phyloP scores from a whole-genome alignment of 1,139 yeast genomes.

The Magnusiomyces suaveolens region DNA sequence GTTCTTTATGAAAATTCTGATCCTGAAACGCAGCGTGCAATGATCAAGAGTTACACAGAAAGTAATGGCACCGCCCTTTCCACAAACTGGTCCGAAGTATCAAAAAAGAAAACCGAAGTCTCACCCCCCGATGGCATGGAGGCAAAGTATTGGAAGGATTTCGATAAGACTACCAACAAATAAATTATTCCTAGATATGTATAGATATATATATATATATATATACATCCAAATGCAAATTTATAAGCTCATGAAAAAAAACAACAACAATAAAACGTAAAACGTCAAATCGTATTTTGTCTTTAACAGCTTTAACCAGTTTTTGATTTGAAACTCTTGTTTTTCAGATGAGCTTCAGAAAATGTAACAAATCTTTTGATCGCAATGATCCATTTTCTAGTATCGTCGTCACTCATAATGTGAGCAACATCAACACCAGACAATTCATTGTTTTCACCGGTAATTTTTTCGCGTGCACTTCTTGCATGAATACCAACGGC shows the following conservation, averaged over 20 bases:
- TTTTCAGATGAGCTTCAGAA: constrained; percentile 31
- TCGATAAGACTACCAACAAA: neutral
- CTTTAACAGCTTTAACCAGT: neutral
- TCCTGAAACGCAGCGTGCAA: constrained; percentile 82
- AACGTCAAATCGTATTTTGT: no score
- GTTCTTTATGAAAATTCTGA: constrained; percentile 70
- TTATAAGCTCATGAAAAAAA: no score
- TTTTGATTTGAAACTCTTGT: constrained; percentile 1
- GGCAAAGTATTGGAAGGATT: constrained; percentile 31
- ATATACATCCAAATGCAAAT: no score
- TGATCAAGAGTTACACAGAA: constrained; percentile 94
- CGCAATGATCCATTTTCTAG: constrained; percentile 37
- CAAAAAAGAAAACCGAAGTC: constrained; percentile 53
- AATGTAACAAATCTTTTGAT: constrained; percentile 61
- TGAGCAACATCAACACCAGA: constrained; percentile 40
- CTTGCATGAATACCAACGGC: constrained; percentile 75
- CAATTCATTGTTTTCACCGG: constrained; percentile 25
- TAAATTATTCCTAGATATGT: no score
- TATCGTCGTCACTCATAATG: constrained; percentile 61
- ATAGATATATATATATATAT: no score
- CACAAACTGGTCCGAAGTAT: constrained; percentile 92
- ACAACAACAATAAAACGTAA: no score
- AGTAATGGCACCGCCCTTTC: constrained; percentile 90
- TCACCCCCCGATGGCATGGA: constrained; percentile 60
- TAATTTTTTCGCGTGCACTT: constrained; percentile 44